Evolutionary conservation across 345 rosid genomes (phyloP), one percentile per base, ranked within the genome.

Genomic region (Iberis pinnata): DNA sequence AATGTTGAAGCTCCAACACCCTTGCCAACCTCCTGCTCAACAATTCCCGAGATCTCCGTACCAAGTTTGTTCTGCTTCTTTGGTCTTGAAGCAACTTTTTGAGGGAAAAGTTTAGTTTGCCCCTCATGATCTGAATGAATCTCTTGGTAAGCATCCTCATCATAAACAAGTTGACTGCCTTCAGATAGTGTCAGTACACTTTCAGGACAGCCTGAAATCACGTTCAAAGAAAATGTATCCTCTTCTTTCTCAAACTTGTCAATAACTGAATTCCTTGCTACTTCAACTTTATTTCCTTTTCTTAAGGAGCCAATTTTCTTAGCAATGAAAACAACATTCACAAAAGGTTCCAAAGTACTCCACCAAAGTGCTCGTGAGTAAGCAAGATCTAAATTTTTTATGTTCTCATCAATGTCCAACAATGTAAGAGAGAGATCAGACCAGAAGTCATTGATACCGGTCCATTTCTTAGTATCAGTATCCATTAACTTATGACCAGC

Each of bases 321-420:
- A 39, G 80, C 74, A 69, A 86, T 69, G 68, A 78, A 84, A 45
- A 84, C 77, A 68, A 59, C 88, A 56, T 70, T 75, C 51, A 90
- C 90, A 75, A 90, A 90, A 60, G 98, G 98, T 68, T 90, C 94
- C 60, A 90, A 76, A 38, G 78, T 53, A 64, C 60, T 75, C 98
- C 98, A 90, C 54, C 52, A 66, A 66, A 65, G 80, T 58, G 83
- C 80, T 69, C 84, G 73, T 13, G 67, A 63, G 59, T 52, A 47
- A n/a, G 48, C 60, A 68, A 62, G 61, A 58, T 68, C 71, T 48
- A 72, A 53, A 8, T 58, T 69, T 63, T 73, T 72, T 59, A 70
- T 52, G 68, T 76, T 78, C 74, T 75, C 80, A 72, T 76, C 81
- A 43, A 84, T 53, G 33, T 58, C 80, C 70, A 33, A 50, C 71